Conservation (phyloP, 352 stramenopile genomes). For the Aphanomyces stellatus region DNA sequence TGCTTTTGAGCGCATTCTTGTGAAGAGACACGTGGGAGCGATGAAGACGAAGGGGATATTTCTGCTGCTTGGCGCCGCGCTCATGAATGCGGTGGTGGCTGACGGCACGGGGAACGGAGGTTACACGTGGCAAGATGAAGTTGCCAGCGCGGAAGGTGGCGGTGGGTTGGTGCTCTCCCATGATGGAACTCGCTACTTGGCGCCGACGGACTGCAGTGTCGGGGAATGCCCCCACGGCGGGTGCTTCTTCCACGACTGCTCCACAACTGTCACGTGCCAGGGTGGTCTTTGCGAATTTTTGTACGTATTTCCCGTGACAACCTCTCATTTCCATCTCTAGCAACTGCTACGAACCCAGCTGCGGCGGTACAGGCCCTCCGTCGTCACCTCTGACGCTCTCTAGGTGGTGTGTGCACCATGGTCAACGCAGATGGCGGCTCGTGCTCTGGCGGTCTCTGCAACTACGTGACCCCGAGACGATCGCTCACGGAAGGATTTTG, state of each 20-base stretch:
- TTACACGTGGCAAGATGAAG: too few species aligned
- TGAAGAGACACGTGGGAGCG: too few species aligned
- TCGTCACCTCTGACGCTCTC: background rate
- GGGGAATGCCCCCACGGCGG: conserved; percentile 33
- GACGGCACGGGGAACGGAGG: too few species aligned
- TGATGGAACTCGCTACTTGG: background rate
- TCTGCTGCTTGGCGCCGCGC: background rate
- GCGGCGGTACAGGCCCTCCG: conserved; percentile 24
- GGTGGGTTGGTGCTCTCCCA: background rate
- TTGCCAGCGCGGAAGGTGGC: too few species aligned
- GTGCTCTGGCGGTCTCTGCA: conserved; percentile 43
- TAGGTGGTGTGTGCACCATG: conserved; percentile 40
- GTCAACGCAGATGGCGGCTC: conserved; percentile 27
- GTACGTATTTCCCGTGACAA: conserved; percentile 27
- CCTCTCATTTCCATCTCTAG: conserved; percentile 22
- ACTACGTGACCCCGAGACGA: conserved; percentile 35
- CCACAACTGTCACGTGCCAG: conserved; percentile 30
- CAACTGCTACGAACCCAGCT: conserved; percentile 39
- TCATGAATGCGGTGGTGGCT: background rate
- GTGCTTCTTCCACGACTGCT: conserved; percentile 48
- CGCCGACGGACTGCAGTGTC: conserved; percentile 30
- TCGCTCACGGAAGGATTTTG: conserved; percentile 51
- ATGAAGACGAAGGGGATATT: background rate
- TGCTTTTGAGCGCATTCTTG: too few species aligned
- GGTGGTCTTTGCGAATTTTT: conserved; percentile 51